Conservation (phyloP, 495 filamentous ascomycete species). For the Xylaria flabelliformis region DNA sequence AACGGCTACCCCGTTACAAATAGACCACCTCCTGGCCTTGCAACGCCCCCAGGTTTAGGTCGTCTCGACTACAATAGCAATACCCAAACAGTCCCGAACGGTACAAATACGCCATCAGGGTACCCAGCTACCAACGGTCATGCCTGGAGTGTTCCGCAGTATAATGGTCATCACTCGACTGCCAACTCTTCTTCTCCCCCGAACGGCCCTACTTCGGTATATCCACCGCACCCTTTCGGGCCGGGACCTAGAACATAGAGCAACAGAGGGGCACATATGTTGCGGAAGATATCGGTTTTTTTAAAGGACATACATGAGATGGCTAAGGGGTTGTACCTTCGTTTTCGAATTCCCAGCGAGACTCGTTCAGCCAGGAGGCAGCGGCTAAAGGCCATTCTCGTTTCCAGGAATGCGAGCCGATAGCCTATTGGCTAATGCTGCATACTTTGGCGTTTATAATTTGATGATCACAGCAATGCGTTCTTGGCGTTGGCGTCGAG, state of each 20-base stretch:
- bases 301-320: slow-evolving; percentile 31
- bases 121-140: slow-evolving; percentile 2
- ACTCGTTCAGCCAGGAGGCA: slow-evolving; percentile 17
- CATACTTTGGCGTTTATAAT: slow-evolving; percentile 42
- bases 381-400: slow-evolving; percentile 18
- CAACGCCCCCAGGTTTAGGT: slow-evolving; percentile 68
- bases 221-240: slow-evolving; percentile 35
- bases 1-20: slow-evolving; percentile 73
- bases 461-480: slow-evolving; percentile 38
- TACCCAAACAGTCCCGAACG: not conserved
- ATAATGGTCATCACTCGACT: slow-evolving; percentile 34
- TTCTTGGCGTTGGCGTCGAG: slow-evolving; percentile 42
- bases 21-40: slow-evolving; percentile 76
- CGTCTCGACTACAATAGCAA: slow-evolving; percentile 35
- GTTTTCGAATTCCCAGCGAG: slow-evolving; percentile 21
- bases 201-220: slow-evolving; percentile 31
- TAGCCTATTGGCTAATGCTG: slow-evolving; percentile 40
- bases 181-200: slow-evolving; percentile 31
- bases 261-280: slow-evolving; percentile 26
- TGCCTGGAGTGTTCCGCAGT: slow-evolving; percentile 24
- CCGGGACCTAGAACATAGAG: slow-evolving; percentile 32
- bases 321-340: not conserved
- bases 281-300: slow-evolving; percentile 33
- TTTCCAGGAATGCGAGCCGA: slow-evolving; percentile 32
- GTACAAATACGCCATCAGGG: slow-evolving; percentile 13